Base-by-base conservation (phyloP, 2,329 filamentous ascomycete genomes). In the Gaeumannomyces tritici region DNA sequence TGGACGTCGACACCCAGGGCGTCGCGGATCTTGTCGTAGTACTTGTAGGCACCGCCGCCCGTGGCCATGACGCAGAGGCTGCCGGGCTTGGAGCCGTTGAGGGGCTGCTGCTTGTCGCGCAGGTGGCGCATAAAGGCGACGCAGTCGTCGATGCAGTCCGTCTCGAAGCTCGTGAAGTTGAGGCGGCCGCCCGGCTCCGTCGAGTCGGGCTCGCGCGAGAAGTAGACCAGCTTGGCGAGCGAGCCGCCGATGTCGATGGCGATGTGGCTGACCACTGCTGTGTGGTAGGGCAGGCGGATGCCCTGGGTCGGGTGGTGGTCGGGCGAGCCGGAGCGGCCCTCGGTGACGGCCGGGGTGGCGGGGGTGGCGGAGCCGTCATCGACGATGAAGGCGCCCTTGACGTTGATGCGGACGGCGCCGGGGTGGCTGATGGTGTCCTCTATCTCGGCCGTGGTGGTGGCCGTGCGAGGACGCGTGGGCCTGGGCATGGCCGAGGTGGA, bases 161-260 rank as follows among this genome's bases (percentile, higher is more conserved):
- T 98, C 78, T 99, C 95, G 76, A 98, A 98, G 71, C 89, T 96
- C 70, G 96, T 83, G 72, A 99, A 99, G 75, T 96, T 96, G 62
- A 99, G 81, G 28, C 95, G 87, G 62, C 95, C 95, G 62, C 95
- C 95, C 60, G 89, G 87, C 68, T 93, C 89, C 31, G 82, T 84
- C 15, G 89, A 89, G 71, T 89, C 84, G 55, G 89, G 84, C 75
- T 98, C 95, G 67, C 91, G 89, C 24, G 93, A 95, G 65, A 98
- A 98, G 79, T 97, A 99, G 64, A 99, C 95, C 57, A 99, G 85
- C 78, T 99, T 99, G 67, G 92, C 93, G 42, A 99, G 81, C 21
- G 93, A 96, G 67, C 95, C 95, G 67, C 95, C 95, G 74, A 99
- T 98, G 82, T 99, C 95, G 64, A 97, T 89, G 61, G 95, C 95